These are phyloP conservation scores for Pythium apleroticum DNA, from an alignment of 352 stramenopile genomes.

Conservation along the genomic window DNA sequence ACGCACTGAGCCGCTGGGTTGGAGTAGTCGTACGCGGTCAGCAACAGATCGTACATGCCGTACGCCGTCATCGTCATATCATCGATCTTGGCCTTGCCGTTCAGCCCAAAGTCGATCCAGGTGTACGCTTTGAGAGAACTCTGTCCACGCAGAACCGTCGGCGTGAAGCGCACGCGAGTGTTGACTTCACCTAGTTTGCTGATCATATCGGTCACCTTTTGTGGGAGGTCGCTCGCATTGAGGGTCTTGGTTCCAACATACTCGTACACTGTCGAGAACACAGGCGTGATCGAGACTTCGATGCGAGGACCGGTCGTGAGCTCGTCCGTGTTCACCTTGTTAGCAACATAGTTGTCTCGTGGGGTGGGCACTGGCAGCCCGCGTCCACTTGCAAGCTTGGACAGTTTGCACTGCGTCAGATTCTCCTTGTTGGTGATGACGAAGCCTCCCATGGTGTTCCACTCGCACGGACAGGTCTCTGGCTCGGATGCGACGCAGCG, in stretches of 20 bases:
- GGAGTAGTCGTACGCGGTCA: conserved; percentile 30
- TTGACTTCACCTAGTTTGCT: neutral
- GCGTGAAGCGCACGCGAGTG: neutral
- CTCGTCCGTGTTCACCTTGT: neutral
- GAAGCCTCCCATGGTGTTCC: neutral
- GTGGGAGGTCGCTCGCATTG: neutral
- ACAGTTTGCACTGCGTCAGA: neutral
- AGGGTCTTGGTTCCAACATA: neutral
- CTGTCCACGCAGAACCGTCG: neutral
- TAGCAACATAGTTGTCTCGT: neutral
- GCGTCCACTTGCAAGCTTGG: neutral
- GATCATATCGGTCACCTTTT: neutral
- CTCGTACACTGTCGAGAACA: neutral
- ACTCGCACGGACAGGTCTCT: neutral
- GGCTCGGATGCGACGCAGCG: neutral
- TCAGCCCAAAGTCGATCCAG: neutral
- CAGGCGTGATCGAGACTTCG: neutral
- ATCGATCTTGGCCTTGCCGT: conserved; percentile 6
- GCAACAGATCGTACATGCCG: conserved; percentile 27
- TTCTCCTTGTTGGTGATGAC: neutral
- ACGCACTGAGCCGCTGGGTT: conserved; percentile 10
- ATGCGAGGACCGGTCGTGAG: neutral
- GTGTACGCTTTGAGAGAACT: neutral
- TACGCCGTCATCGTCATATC: conserved; percentile 23
- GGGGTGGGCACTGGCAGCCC: neutral